A percentile compares a stretch with the other conserved stretches of the same genome.
These are phyloP conservation scores for Priceomyces medius DNA, from an alignment of 805 yeast species.

Conservation along the genomic window DNA sequence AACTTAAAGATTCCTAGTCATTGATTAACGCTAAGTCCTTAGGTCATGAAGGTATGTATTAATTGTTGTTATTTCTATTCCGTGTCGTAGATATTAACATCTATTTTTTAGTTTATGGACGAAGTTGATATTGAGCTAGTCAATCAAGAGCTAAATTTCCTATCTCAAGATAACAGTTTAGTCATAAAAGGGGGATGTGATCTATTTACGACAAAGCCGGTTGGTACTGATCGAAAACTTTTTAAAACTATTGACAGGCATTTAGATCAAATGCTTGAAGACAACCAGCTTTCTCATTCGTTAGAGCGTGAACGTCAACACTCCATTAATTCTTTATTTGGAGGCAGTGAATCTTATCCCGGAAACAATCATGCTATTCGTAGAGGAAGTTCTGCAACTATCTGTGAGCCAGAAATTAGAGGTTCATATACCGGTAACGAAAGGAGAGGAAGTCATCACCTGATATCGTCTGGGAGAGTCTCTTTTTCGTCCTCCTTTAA, in stretches of 20 bases:
- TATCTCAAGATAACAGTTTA: conserved; percentile 41
- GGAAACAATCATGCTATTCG: conserved; percentile 11
- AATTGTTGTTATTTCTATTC: not conserved
- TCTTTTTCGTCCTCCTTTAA: conserved; percentile 10
- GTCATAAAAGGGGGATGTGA: conserved; percentile 85
- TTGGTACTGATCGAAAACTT: conserved; percentile 83
- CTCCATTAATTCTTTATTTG: conserved; percentile 35
- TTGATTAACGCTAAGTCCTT: not conserved
- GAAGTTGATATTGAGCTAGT: conserved; percentile 90
- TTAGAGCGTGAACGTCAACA: conserved; percentile 39
- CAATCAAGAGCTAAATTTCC: conserved; percentile 78
- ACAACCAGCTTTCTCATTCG: conserved; percentile 40
- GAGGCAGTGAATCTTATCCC: conserved; percentile 38
- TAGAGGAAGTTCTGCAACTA: conserved; percentile 23
- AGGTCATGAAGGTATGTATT: conserved; percentile 10
- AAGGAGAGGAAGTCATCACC: conserved; percentile 20
- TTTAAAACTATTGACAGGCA: conserved; percentile 86
- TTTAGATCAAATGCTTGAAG: conserved; percentile 53
- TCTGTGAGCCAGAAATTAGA: conserved; percentile 26
- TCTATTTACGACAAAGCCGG: conserved; percentile 90
- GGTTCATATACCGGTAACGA: not conserved
- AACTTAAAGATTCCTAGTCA: not conserved
- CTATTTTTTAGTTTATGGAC: conserved; percentile 70
- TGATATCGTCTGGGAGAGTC: conserved; percentile 22
- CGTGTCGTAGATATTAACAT: not conserved